phyloP scores from a whole-genome alignment of 306 rosid genomes.

The Lagenaria siceraria region DNA sequence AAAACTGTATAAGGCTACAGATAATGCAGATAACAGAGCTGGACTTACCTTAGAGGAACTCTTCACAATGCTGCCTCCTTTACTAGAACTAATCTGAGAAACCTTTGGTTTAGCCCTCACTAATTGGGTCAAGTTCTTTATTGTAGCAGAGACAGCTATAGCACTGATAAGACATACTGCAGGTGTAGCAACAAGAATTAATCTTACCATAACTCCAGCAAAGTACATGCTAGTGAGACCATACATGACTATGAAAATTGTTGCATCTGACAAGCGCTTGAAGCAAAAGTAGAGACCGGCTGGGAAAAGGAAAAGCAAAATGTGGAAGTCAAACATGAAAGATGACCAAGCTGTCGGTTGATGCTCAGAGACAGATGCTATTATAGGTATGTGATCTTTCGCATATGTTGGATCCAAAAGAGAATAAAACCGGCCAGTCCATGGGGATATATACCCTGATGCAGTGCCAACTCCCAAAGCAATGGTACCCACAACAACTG shows the following conservation, averaged over 20 bases:
- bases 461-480: conserved; percentile 93
- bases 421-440: conserved; percentile 98
- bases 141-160: conserved; percentile 85
- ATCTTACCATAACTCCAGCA: conserved; percentile 98
- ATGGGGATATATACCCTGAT: conserved; percentile 96
- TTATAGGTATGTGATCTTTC: conserved; percentile 93
- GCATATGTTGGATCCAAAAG: conserved; percentile 98
- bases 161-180: conserved; percentile 97
- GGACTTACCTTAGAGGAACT: conserved; percentile 75
- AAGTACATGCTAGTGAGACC: conserved; percentile 99
- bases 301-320: conserved; percentile 86
- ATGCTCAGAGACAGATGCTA: conserved; percentile 99
- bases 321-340: conserved; percentile 97
- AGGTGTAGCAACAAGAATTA: conserved; percentile 96
- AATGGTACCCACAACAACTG: conserved; percentile 61
- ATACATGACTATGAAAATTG: conserved; percentile 89
- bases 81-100: conserved; percentile 55
- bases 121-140: conserved; percentile 69
- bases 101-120: conserved; percentile 53
- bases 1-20: background rate
- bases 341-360: conserved; percentile 99
- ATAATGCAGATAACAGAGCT: background rate
- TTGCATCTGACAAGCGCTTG: conserved; percentile 96
- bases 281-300: conserved; percentile 98
- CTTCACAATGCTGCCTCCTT: conserved; percentile 45